Evolutionary conservation across 2,329 filamentous ascomycete genomes (phyloP).

Genomic region (Fusarium annulatum): DNA sequence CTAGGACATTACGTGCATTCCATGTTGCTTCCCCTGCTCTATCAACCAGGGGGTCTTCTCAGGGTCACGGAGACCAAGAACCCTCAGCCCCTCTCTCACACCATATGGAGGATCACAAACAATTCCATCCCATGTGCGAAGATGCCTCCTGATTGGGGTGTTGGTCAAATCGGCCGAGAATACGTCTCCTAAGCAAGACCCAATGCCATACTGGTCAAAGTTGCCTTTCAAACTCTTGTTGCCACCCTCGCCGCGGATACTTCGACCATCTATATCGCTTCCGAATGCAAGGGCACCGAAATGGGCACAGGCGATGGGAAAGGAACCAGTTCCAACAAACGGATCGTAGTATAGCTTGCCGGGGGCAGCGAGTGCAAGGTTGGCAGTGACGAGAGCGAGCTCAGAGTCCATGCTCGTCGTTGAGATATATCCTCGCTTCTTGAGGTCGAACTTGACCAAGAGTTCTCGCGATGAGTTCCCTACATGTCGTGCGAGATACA

Average conservation of each 20-base stretch:
- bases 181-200: constrained; percentile 74
- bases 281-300: constrained; percentile 88
- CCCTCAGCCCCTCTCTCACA: constrained; percentile 89
- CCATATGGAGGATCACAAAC: constrained; percentile 97
- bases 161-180: constrained; percentile 92
- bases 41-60: constrained; percentile 69
- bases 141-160: constrained; percentile 72
- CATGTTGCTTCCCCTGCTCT: constrained; percentile 75
- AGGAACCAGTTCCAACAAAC: constrained; percentile 94
- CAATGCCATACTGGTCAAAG: constrained; percentile 84
- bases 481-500: constrained; percentile 80
- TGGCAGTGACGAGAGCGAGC: constrained; percentile 89
- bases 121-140: constrained; percentile 84
- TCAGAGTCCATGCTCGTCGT: constrained; percentile 99
- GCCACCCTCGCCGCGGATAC: constrained; percentile 77
- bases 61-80: constrained; percentile 81
- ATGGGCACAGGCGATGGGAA: constrained; percentile 88
- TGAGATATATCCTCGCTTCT: constrained; percentile 92
- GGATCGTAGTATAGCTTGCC: constrained; percentile 94
- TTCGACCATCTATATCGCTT: constrained; percentile 93
- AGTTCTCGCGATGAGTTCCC: constrained; percentile 74
- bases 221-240: constrained; percentile 71
- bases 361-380: constrained; percentile 83
- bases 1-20: constrained; percentile 66
- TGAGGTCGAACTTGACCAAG: constrained; percentile 83